Evolutionary conservation across 345 rosid species (phyloP).

Genomic region (Populus simonii): DNA sequence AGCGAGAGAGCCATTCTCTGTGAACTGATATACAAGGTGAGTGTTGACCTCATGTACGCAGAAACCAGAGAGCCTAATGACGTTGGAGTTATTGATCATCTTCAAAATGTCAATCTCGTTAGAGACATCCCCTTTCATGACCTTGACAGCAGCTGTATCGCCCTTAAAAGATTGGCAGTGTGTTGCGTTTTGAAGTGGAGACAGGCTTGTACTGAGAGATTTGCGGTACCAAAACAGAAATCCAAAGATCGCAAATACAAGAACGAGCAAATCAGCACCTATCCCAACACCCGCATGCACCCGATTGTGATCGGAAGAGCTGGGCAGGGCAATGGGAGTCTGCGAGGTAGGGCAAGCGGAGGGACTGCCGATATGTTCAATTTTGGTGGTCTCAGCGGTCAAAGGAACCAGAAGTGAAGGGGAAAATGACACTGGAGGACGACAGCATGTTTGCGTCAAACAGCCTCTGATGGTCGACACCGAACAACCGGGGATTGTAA

Average conservation of each 20-base stretch:
- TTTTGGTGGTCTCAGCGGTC: conserved; percentile 38
- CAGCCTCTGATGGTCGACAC: conserved; percentile 33
- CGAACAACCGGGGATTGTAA: conserved; percentile 45
- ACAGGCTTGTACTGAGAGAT: conserved; percentile 12
- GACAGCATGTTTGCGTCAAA: conserved; percentile 51
- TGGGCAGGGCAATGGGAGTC: conserved; percentile 1
- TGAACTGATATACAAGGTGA: conserved; percentile 75
- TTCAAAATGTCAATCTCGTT: conserved; percentile 73
- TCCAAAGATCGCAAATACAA: conserved; percentile 25
- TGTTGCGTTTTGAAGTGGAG: conserved; percentile 16
- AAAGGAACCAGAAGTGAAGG: conserved; percentile 69
- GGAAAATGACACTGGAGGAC: conserved; percentile 27
- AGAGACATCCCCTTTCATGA: conserved; percentile 76
- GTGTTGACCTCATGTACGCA: conserved; percentile 70
- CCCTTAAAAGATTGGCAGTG: conserved; percentile 44
- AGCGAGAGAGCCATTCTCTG: conserved; percentile 61
- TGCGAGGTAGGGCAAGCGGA: conserved; percentile 30
- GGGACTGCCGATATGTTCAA: conserved; percentile 22
- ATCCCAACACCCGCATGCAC: conserved; percentile 54
- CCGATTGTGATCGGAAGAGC: conserved; percentile 40
- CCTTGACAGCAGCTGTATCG: conserved; percentile 73
- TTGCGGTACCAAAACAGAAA: conserved; percentile 33
- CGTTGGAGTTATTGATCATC: conserved; percentile 72
- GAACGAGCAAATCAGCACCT: conserved; percentile 43
- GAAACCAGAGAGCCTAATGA: conserved; percentile 82